These are phyloP conservation scores for Kwoniella sp. DNA, from an alignment of 768 basidiomycete genomes.

Conservation along the genomic window DNA sequence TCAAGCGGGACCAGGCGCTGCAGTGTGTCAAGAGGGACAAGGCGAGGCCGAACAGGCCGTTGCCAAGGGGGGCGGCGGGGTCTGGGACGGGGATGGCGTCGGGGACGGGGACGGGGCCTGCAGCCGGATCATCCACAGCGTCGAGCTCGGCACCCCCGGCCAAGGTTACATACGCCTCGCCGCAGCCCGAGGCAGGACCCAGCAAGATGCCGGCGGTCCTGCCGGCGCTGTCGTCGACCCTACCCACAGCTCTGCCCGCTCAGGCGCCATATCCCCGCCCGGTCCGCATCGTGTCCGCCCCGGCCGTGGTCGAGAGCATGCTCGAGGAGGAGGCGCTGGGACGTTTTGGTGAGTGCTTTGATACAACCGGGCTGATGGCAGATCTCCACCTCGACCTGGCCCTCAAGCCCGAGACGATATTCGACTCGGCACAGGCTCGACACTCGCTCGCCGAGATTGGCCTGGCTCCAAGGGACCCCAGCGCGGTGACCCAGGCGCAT, in stretches of 20 bases:
- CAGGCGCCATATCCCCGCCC: neutral
- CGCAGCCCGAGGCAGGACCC: neutral
- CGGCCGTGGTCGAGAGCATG: constrained; percentile 2
- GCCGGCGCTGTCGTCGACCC: no score
- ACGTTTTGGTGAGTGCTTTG: constrained; percentile 6
- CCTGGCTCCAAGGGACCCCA: neutral
- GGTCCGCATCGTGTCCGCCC: neutral
- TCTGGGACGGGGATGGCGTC: neutral
- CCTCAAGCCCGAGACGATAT: constrained; percentile 14
- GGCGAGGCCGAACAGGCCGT: constrained; percentile 17
- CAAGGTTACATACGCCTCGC: neutral
- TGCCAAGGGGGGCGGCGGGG: neutral
- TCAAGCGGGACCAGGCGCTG: constrained; percentile 3
- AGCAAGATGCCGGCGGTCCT: neutral
- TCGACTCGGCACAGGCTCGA: constrained; percentile 5
- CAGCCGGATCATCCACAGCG: neutral
- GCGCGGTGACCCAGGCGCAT: constrained; percentile 5
- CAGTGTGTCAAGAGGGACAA: constrained; percentile 11
- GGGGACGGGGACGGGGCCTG: neutral
- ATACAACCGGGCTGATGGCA: neutral
- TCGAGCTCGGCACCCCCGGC: neutral
- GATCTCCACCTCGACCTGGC: constrained; percentile 4
- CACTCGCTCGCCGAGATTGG: constrained; percentile 13
- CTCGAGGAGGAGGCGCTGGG: neutral
- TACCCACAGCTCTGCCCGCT: neutral